Conservation (phyloP, 129 eudicot genomes). For the Tagetes erecta region DNA sequence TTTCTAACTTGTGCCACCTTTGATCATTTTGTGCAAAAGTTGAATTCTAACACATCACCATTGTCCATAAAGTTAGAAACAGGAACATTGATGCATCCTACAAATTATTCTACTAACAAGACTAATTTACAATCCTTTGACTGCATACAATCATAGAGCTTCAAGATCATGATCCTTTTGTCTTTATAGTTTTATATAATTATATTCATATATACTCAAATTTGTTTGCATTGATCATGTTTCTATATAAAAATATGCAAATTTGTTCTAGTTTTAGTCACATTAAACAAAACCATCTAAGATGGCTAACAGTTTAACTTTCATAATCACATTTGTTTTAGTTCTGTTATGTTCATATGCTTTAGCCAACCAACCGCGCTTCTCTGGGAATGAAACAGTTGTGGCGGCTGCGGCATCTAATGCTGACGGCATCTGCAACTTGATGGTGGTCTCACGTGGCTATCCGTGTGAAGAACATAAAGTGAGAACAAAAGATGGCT, state of each 20-base stretch:
- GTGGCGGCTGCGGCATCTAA: conserved; percentile 36
- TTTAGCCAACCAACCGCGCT: conserved; percentile 33
- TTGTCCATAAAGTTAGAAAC: conserved; percentile 24
- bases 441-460: conserved; percentile 54
- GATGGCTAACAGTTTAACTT: conserved; percentile 41
- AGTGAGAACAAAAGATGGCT: conserved; percentile 74
- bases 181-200: conserved; percentile 19
- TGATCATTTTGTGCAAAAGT: not conserved
- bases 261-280: conserved; percentile 24
- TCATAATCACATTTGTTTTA: conserved; percentile 17
- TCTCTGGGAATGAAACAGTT: conserved; percentile 22
- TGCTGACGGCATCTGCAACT: conserved; percentile 55
- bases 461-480: conserved; percentile 62
- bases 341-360: conserved; percentile 37
- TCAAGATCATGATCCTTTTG: conserved; percentile 17
- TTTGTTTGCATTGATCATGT: conserved; percentile 25
- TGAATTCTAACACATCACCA: not conserved
- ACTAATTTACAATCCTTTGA: conserved; percentile 18
- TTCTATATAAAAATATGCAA: conserved; percentile 23
- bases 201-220: conserved; percentile 30
- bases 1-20: conserved; percentile 2
- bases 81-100: conserved; percentile 26
- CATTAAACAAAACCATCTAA: conserved; percentile 33
- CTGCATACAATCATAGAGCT: conserved; percentile 26
- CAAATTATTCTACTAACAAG: conserved; percentile 18